These are phyloP conservation scores for Rhododendron mucronatum DNA, from an alignment of 148 eudicot genomes.

Conservation along the genomic window DNA sequence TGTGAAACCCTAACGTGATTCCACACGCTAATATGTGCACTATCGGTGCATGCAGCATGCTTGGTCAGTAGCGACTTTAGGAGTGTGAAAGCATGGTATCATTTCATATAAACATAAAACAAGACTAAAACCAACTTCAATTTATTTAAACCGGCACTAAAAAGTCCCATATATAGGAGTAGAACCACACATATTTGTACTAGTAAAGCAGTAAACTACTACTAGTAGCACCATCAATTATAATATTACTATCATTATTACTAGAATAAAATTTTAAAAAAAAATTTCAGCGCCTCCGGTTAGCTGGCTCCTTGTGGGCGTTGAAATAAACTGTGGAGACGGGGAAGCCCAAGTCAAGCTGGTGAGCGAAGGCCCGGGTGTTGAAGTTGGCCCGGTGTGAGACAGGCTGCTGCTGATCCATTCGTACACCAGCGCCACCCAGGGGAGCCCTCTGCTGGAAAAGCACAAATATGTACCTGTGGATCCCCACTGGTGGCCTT, in stretches of 20 bases:
- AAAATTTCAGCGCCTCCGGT: constrained; percentile 25
- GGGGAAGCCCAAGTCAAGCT: constrained; percentile 46
- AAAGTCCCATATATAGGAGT: background rate
- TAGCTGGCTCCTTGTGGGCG: constrained; percentile 57
- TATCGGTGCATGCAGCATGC: too few species aligned
- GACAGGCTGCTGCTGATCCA: constrained; percentile 10
- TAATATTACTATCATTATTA: too few species aligned
- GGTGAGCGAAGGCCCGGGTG: constrained; percentile 46
- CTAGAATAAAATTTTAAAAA: background rate
- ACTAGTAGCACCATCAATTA: background rate
- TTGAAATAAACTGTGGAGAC: constrained; percentile 67
- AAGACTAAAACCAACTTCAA: background rate
- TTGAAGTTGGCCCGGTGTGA: constrained; percentile 42
- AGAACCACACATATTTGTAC: background rate
- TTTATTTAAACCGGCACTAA: background rate
- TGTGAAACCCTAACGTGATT: too few species aligned
- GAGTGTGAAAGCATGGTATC: too few species aligned
- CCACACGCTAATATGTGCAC: too few species aligned
- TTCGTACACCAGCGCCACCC: constrained; percentile 10
- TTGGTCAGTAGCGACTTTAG: too few species aligned
- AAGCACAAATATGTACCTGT: constrained; percentile 55
- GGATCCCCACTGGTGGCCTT: constrained; percentile 59
- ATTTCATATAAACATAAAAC: too few species aligned
- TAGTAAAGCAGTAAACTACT: background rate
- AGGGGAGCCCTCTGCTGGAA: constrained; percentile 38